Base-by-base conservation (phyloP, 768 basidiomycete genomes). In the Mycena vulgaris region DNA sequence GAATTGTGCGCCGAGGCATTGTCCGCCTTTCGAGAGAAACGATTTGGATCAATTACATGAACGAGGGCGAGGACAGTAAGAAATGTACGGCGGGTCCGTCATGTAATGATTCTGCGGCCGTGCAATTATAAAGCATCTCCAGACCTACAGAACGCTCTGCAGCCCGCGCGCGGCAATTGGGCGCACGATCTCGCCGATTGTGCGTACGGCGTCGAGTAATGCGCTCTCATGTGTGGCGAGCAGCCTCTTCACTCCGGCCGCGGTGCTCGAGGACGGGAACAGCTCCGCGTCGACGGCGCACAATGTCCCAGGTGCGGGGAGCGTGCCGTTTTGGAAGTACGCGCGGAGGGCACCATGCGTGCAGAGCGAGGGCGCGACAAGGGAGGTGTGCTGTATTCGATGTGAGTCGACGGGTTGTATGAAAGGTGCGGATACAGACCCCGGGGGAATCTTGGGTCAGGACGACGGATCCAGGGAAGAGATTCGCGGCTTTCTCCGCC, bases 361-460 rank as follows among this genome's bases (percentile, higher is more conserved):
- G 72, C 84, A 86, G 7, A 74, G 57, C 9, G 83, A 85, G 11
- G 78, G 75, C 8, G 74, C 79, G 9, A 75, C 65, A n/a, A 81
- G 30, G 6, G 84, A 84, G 42, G 72, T 75, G 69, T 85, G 83
- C 80, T 83, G 47, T n/a, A 57, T n/a, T 28, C 35, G 37, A 55
- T n/a, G 6, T 21, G 35, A 7, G 35, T 37, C 35, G 14, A 37
- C 19, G 8, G 40, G 25, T 23, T 31, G 11, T 5, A 59, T 28
- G n/a, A 21, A 3, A 10, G 31, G 16, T 9, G 35, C 25, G n/a
- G 37, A 23, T 21, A 28, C 23, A 27, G 48, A 40, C 49, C 23
- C 48, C 48, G 48, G 14, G 9, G 11, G 48, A 13, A 14, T 49
- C 48, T 3, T 21, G 23, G 5, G 48, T 49, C 23, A 49, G 27